These are phyloP conservation scores for Aureobasidium mangrovei DNA, from an alignment of 2,329 filamentous ascomycete species.

Conservation along the genomic window DNA sequence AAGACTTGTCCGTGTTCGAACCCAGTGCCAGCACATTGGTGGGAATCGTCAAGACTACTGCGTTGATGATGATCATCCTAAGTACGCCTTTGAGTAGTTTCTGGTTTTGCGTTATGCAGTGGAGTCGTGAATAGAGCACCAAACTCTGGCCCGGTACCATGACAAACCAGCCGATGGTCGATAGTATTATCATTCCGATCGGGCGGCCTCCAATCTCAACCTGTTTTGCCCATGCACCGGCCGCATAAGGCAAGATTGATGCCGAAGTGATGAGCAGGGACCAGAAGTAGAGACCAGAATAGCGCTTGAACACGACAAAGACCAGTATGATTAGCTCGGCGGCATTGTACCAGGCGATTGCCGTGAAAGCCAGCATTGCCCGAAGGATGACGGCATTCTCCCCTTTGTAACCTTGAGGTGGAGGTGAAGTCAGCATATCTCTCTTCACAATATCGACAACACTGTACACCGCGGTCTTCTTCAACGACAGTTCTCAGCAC, in stretches of 20 bases:
- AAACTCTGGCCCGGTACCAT: conserved; percentile 56
- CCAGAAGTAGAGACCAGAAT: conserved; percentile 43
- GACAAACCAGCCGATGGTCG: conserved; percentile 45
- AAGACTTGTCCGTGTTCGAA: conserved; percentile 31
- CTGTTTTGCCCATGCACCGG: conserved; percentile 41
- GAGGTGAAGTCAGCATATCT: too few species aligned
- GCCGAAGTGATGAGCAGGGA: conserved; percentile 35
- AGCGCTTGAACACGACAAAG: conserved; percentile 40
- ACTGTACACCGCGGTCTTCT: too few species aligned
- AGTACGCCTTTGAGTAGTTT: conserved; percentile 42
- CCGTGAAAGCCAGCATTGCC: conserved; percentile 24
- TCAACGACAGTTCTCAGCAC: too few species aligned
- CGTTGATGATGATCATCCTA: conserved; percentile 50
- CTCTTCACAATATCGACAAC: too few species aligned
- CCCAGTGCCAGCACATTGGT: conserved; percentile 49
- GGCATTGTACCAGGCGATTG: conserved; percentile 31
- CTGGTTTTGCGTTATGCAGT: conserved; percentile 45
- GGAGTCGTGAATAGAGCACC: conserved; percentile 55
- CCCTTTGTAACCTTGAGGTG: conserved; percentile 19
- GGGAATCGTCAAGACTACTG: conserved; percentile 44
- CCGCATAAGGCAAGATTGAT: conserved; percentile 39
- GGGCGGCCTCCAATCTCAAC: conserved; percentile 22
- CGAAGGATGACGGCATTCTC: conserved; percentile 21
- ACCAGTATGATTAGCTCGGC: conserved; percentile 40
- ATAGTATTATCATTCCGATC: conserved; percentile 33